phyloP scores from a whole-genome alignment of 2,329 filamentous ascomycete genomes.

The Cyphellophora europaea region DNA sequence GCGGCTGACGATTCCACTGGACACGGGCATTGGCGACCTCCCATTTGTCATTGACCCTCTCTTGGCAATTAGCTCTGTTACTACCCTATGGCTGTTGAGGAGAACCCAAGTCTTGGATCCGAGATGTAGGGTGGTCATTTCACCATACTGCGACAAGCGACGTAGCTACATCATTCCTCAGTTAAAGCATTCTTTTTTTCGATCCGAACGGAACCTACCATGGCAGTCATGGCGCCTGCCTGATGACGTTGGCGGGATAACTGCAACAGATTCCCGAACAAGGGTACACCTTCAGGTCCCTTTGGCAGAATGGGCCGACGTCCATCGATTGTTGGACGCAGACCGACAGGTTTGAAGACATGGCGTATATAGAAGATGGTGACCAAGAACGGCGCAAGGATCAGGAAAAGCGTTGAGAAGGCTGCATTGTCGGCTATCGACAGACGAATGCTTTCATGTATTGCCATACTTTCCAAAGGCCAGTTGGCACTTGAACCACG shows the following conservation, averaged over 20 bases:
- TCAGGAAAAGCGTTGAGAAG: too few relatives aligned
- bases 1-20: constrained; percentile 28
- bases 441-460: too few relatives aligned
- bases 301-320: constrained; percentile 15
- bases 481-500: too few relatives aligned
- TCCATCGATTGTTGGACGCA: too few relatives aligned
- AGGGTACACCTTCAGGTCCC: constrained; percentile 17
- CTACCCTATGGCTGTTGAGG: constrained; percentile 32
- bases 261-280: constrained; percentile 17
- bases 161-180: not conserved
- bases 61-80: constrained; percentile 30
- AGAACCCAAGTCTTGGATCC: constrained; percentile 33
- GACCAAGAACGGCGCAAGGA: too few relatives aligned
- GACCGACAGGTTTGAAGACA: too few relatives aligned
- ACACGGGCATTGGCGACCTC: constrained; percentile 25
- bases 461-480: too few relatives aligned
- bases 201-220: not conserved
- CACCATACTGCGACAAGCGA: constrained; percentile 18
- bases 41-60: constrained; percentile 26
- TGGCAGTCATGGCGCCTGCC: constrained; percentile 1
- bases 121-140: constrained; percentile 24
- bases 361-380: too few relatives aligned
- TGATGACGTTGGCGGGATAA: not conserved
- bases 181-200: too few relatives aligned
- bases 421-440: too few relatives aligned